Base-by-base conservation (phyloP, 441 rosid genomes). In the Syzygium malaccense region DNA sequence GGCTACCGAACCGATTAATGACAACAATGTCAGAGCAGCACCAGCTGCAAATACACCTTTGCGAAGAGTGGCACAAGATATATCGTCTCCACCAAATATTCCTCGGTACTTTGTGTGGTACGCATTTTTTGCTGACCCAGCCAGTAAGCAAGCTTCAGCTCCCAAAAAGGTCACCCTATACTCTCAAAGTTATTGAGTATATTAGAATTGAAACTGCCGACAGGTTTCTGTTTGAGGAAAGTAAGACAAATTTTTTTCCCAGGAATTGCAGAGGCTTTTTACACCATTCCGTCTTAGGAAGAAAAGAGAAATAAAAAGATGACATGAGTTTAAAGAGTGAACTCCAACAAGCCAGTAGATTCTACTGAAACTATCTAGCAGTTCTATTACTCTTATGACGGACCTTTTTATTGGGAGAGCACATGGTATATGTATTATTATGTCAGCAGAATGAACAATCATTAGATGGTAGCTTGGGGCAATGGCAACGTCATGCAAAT, bases 21-120 rank as follows among this genome's bases (percentile, higher is more conserved):
- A 96, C 92, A 97, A 19, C 87, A 96, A 92, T 51, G 98, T 95
- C 60, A 97, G 90, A 89, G 99, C 99, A 71, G 99, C 99, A 86
- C 93, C 98, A 13, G 99, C 98, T 49, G 99, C 99, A 90, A 97
- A 97, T 10, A 97, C 98, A 0, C 99, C 99, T 89, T 95, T 96
- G 33, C 98, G 96, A 49, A 97, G 97, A 25, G 97, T 96, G 17
- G 97, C 94, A 83, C 98, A 96, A 3, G 99, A 95, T 32, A 94
- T 83, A 49, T 94, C 68, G 18, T 91, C 84, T 18, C 78, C 95
- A 18, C 88, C 86, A 91, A 94, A 95, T 30, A 87, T 26, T 85
- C 92, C 96, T 80, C 97, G 33, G 89, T 91, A 95, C 91, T 93
- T 97, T 33, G 99, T 97, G 91, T 97, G 99, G 93, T 97, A 96